Base-by-base conservation (phyloP, 164 flowering plant genomes). In the Santalum album region DNA sequence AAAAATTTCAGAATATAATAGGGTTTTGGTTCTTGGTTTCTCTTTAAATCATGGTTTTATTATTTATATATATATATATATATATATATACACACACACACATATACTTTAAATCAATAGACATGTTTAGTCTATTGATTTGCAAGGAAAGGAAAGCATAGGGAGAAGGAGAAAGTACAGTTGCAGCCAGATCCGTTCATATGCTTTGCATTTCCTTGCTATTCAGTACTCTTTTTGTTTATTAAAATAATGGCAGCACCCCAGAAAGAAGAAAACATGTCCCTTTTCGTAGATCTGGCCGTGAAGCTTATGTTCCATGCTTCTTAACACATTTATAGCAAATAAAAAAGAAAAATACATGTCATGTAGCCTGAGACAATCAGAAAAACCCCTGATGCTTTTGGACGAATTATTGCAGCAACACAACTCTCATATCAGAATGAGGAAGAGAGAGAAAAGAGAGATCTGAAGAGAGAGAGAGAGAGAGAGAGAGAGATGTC, bases 251-350 rank as follows among this genome's bases (percentile, higher is more conserved):
- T n/a, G n/a, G n/a, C n/a, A n/a, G n/a, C n/a, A n/a, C n/a, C n/a
- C n/a, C 9, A 29, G 4, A 29, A 3, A 29, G 4, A 29, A 3
- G 9, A 3, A 29, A 3, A 9, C 9, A 29, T 29, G 9, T 55
- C 75, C 65, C 60, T 66, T 61, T 66, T n/a, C n/a, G 52, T 65
- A 69, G 78, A 75, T 75, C 73, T 69, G 65, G 34, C 63, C 72
- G 60, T 57, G 64, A 46, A 63, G 67, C 57, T 54, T 55, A 65
- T 50, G 24, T 47, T 61, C 62, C 57, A 38, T 65, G 67, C 52
- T 64, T 47, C 62, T 56, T 67, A 44, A 60, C 76, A 71, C 61
- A 27, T 63, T 73, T 78, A 62, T 69, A 55, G 75, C 59, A 69
- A 65, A 67, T 26, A 19, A 60, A 38, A 69, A 65, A 67, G 27